A percentile compares a stretch with the other conserved stretches of the same genome.
Conservation (phyloP, 805 yeast species). For the Yamadazyma olivae region DNA sequence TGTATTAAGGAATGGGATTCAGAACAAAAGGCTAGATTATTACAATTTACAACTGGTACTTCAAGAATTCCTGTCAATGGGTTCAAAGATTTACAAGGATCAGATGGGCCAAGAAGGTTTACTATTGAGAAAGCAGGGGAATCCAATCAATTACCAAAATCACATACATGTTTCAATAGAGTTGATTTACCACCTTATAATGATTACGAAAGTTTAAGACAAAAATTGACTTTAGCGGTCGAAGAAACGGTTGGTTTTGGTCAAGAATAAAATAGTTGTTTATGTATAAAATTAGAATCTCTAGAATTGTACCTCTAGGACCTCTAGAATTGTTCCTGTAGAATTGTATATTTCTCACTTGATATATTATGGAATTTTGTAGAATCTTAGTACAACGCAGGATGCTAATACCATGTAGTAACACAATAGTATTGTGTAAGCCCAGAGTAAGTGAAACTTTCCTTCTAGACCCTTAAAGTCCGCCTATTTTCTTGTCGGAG, state of each 20-base stretch:
- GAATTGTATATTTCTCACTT: too few species aligned
- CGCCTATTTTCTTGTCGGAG: too few species aligned
- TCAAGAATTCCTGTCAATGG: conserved; percentile 99
- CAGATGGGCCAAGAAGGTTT: conserved; percentile 98
- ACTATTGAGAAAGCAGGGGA: conserved; percentile 99
- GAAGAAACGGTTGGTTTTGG: conserved; percentile 99
- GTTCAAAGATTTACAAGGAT: conserved; percentile 96
- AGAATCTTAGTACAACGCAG: too few species aligned
- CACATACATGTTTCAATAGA: conserved; percentile 98
- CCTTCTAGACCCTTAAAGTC: too few species aligned
- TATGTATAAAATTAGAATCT: too few species aligned
- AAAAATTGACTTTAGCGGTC: conserved; percentile 91
- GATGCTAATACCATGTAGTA: too few species aligned
- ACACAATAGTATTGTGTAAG: too few species aligned
- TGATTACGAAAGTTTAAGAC: conserved; percentile 78
- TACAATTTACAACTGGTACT: conserved; percentile 98
- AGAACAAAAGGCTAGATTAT: conserved; percentile 91
- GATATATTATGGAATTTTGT: too few species aligned
- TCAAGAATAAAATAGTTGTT: conserved; percentile 61
- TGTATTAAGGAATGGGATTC: conserved; percentile 92
- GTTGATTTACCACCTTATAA: conserved; percentile 95
- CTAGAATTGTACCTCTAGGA: too few species aligned
- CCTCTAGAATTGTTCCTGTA: too few species aligned
- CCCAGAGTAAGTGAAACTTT: too few species aligned
- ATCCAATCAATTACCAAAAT: conserved; percentile 86